Conservation (phyloP, 2,329 filamentous ascomycete species). For the Hypoxylon sp. region DNA sequence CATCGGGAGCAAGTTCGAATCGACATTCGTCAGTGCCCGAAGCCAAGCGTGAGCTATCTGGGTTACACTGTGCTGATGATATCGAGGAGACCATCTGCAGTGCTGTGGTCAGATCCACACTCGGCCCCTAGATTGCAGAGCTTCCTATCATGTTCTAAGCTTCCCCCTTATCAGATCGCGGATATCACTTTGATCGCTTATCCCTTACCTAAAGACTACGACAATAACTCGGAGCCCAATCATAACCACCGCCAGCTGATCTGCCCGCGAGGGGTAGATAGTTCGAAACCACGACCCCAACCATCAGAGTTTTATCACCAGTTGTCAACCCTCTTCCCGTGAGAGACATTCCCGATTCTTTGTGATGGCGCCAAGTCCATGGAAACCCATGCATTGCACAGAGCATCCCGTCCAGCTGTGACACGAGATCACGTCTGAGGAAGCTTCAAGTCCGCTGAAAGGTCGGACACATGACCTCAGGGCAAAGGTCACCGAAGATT, state of each 20-base stretch:
- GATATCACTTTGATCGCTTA: neutral
- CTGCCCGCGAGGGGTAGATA: slow-evolving; percentile 21
- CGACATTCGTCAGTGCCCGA: slow-evolving; percentile 36
- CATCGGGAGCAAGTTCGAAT: slow-evolving; percentile 40
- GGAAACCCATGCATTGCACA: slow-evolving; percentile 17
- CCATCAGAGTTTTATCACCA: slow-evolving; percentile 15
- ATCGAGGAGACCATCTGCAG: slow-evolving; percentile 2
- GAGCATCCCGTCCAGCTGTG: neutral
- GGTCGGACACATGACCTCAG: slow-evolving; percentile 32
- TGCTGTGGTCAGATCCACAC: slow-evolving; percentile 3
- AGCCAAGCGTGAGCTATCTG: slow-evolving; percentile 11
- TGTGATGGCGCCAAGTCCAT: slow-evolving; percentile 27
- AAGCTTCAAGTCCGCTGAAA: slow-evolving; percentile 16
- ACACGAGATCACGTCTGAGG: slow-evolving; percentile 29
- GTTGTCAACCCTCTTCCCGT: slow-evolving; percentile 25
- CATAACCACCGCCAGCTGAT: slow-evolving; percentile 21
- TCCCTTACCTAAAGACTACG: neutral
- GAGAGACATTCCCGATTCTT: slow-evolving; percentile 28
- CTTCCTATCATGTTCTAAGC: neutral
- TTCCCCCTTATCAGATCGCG: neutral
- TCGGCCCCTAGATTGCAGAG: neutral
- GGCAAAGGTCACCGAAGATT: slow-evolving; percentile 36
- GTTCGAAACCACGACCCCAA: slow-evolving; percentile 37
- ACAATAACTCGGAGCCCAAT: slow-evolving; percentile 5
- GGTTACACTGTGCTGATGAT: slow-evolving; percentile 29